phyloP scores from a whole-genome alignment of 805 yeast genomes.

The Jamesozyma rosinii region DNA sequence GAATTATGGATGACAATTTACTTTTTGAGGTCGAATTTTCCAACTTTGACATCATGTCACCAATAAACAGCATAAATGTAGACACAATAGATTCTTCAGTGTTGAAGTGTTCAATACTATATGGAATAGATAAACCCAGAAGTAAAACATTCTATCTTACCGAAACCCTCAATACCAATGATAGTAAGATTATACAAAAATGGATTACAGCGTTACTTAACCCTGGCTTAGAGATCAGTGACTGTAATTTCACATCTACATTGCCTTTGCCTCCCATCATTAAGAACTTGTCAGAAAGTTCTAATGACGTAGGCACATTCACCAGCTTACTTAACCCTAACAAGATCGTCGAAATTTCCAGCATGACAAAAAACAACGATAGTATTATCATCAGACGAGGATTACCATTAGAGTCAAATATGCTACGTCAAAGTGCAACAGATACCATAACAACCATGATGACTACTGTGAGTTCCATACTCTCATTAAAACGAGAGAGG shows the following conservation, averaged over 20 bases:
- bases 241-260: conserved; percentile 27
- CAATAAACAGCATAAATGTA: conserved; percentile 9
- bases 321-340: conserved; percentile 15
- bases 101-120: conserved; percentile 11
- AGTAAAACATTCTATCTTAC: conserved; percentile 13
- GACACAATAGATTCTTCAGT: conserved; percentile 19
- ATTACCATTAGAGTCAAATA: conserved; percentile 5
- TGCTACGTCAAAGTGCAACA: not conserved
- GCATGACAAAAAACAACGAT: conserved; percentile 10
- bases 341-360: conserved; percentile 14
- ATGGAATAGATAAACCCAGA: not conserved
- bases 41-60: conserved; percentile 11
- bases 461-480: conserved; percentile 24
- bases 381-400: conserved; percentile 22
- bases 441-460: conserved; percentile 15
- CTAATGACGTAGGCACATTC: conserved; percentile 9
- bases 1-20: not conserved
- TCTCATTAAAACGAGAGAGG: conserved; percentile 21
- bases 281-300: conserved; percentile 3
- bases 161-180: conserved; percentile 22
- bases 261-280: conserved; percentile 19
- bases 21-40: conserved; percentile 8
- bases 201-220: conserved; percentile 36
- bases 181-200: conserved; percentile 30
- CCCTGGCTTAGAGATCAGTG: conserved; percentile 25